phyloP scores from a whole-genome alignment of 140 eudicot genomes.

The Bidens hawaiensis region DNA sequence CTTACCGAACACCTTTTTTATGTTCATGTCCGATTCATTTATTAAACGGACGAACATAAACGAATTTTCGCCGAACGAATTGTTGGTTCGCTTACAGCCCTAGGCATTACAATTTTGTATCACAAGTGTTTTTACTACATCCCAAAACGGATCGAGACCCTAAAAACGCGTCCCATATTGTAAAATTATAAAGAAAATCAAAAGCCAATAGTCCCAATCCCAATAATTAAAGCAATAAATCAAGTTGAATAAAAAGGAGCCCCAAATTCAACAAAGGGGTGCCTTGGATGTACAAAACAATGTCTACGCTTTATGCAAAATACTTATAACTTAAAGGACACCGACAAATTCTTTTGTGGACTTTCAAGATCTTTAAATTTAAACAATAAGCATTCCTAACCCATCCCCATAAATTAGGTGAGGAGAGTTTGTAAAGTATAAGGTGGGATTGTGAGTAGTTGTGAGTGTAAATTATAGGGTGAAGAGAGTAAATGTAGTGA shows the following conservation, averaged over 20 bases:
- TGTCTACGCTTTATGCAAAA: slow-evolving; percentile 11
- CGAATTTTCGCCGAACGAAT: no score
- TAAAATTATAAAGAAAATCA: neutral
- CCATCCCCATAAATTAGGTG: no score
- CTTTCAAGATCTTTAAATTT: neutral
- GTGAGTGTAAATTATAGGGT: no score
- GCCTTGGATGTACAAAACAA: slow-evolving; percentile 29
- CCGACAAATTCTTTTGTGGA: slow-evolving; percentile 22
- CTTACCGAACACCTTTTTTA: no score
- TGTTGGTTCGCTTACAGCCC: no score
- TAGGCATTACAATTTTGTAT: neutral
- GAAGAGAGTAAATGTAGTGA: no score
- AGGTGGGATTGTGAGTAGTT: no score
- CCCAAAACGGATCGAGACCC: slow-evolving; percentile 32
- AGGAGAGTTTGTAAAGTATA: no score
- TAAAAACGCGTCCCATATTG: slow-evolving; percentile 8
- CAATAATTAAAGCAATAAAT: slow-evolving; percentile 35
- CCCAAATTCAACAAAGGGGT: slow-evolving; percentile 35
- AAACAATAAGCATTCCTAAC: no score
- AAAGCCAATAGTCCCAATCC: slow-evolving; percentile 9
- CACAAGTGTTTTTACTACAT: neutral
- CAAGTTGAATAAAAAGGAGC: slow-evolving; percentile 22
- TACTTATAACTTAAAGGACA: slow-evolving; percentile 23
- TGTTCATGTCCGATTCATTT: no score
- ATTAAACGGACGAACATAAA: no score